Conservation (phyloP, 345 rosid genomes). For the Euphorbia lathyris region DNA sequence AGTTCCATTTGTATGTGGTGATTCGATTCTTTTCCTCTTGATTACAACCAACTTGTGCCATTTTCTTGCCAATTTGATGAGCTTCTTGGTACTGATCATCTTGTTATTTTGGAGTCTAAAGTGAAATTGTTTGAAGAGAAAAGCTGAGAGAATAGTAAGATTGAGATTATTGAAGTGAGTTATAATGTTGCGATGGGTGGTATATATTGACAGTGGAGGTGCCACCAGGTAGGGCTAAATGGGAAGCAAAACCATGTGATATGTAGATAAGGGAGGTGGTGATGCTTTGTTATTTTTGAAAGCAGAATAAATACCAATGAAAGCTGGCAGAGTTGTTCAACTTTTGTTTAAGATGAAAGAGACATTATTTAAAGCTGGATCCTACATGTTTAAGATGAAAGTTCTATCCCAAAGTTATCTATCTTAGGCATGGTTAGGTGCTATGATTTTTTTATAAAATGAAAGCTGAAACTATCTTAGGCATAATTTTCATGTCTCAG, state of each 20-base stretch:
- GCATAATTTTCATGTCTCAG: too few relatives aligned
- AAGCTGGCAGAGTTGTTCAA: too few relatives aligned
- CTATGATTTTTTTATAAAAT: too few relatives aligned
- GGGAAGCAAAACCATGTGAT: neutral
- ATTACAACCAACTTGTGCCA: neutral
- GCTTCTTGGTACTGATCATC: conserved; percentile 4
- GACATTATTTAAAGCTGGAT: too few relatives aligned
- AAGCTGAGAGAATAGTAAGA: neutral
- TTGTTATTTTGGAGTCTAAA: neutral
- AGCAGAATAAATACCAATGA: too few relatives aligned
- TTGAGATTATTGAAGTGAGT: neutral
- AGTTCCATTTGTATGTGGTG: neutral
- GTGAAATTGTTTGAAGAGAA: too few relatives aligned
- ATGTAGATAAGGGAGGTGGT: neutral
- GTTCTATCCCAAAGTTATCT: too few relatives aligned
- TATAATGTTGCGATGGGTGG: neutral
- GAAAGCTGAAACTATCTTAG: too few relatives aligned
- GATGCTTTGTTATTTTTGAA: neutral
- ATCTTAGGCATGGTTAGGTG: too few relatives aligned
- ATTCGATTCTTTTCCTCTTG: neutral
- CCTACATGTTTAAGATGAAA: too few relatives aligned
- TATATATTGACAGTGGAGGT: neutral
- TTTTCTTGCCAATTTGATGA: neutral
- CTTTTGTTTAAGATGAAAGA: too few relatives aligned
- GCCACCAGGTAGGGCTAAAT: neutral